These are phyloP conservation scores for Paracamarosporium sp. DNA, from an alignment of 2,329 filamentous ascomycete genomes.

Conservation along the genomic window DNA sequence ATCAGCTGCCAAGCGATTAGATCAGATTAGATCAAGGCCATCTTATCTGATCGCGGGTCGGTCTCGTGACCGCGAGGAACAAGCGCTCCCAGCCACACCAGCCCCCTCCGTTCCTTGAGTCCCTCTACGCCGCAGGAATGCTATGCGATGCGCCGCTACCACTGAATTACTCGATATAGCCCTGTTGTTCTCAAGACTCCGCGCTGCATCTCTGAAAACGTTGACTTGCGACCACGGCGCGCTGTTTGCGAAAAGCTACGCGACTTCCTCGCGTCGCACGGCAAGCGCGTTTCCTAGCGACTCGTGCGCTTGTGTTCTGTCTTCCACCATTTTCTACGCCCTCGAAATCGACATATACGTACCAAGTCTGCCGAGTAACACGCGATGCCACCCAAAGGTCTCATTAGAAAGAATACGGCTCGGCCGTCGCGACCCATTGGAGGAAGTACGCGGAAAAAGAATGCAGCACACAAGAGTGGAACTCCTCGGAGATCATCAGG, in stretches of 20 bases:
- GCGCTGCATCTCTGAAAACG: conserved; percentile 14
- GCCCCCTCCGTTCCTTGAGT: conserved; percentile 24
- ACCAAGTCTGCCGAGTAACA: neutral
- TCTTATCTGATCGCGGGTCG: conserved; percentile 14
- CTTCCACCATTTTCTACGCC: neutral
- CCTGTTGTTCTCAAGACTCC: conserved; percentile 7
- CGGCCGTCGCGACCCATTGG: conserved; percentile 37
- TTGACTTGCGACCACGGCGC: neutral
- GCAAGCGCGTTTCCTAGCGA: conserved; percentile 6
- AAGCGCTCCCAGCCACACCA: conserved; percentile 35
- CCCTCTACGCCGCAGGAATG: conserved; percentile 18
- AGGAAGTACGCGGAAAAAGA: conserved; percentile 17
- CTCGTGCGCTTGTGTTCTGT: neutral
- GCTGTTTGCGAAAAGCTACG: conserved; percentile 8
- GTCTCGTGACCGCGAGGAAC: neutral
- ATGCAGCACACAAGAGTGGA: neutral
- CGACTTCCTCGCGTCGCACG: conserved; percentile 2
- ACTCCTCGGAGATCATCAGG: neutral
- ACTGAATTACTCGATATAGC: neutral
- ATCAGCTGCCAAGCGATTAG: neutral
- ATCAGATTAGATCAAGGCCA: neutral
- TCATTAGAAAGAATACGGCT: conserved; percentile 36
- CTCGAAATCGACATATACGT: neutral
- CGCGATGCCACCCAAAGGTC: conserved; percentile 33
- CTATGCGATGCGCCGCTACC: neutral